A percentile compares a stretch with the other conserved stretches of the same genome.
Evolutionary conservation across 345 rosid species (phyloP).

Genomic region (Theobroma cacao): DNA sequence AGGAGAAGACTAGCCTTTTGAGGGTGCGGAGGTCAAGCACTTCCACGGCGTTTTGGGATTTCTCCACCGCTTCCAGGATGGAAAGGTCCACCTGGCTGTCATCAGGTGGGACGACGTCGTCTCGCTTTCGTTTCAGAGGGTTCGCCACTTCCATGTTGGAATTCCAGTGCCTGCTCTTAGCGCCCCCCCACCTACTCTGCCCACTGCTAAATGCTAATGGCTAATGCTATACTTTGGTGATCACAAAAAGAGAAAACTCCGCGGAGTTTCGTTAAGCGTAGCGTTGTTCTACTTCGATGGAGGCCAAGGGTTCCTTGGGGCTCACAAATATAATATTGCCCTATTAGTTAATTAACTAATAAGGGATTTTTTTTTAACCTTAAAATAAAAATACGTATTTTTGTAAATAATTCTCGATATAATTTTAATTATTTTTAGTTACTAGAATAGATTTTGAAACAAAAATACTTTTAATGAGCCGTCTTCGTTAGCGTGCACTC

Average conservation of each 20-base stretch:
- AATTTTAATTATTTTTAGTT: too few species aligned
- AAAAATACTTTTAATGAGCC: too few species aligned
- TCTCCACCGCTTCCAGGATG: constrained; percentile 84
- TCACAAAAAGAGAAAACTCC: background rate
- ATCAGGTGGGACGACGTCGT: background rate
- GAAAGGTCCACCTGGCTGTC: constrained; percentile 54
- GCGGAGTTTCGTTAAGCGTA: background rate
- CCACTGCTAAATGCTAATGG: too few species aligned
- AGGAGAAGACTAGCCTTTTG: constrained; percentile 83
- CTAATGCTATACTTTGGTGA: background rate
- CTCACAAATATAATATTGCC: too few species aligned
- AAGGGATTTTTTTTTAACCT: too few species aligned
- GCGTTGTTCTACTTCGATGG: too few species aligned
- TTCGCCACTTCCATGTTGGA: constrained; percentile 7
- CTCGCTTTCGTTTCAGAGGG: constrained; percentile 16
- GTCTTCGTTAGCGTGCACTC: too few species aligned
- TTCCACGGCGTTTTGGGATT: constrained; percentile 61
- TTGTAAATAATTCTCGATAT: too few species aligned
- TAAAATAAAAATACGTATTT: too few species aligned
- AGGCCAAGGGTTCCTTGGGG: too few species aligned
- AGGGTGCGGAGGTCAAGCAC: constrained; percentile 74
- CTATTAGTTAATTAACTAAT: too few species aligned
- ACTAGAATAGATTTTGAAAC: too few species aligned
- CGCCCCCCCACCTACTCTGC: background rate
- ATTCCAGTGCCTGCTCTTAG: background rate